phyloP scores from a whole-genome alignment of 805 yeast species.

The Candida tammaniensis region DNA sequence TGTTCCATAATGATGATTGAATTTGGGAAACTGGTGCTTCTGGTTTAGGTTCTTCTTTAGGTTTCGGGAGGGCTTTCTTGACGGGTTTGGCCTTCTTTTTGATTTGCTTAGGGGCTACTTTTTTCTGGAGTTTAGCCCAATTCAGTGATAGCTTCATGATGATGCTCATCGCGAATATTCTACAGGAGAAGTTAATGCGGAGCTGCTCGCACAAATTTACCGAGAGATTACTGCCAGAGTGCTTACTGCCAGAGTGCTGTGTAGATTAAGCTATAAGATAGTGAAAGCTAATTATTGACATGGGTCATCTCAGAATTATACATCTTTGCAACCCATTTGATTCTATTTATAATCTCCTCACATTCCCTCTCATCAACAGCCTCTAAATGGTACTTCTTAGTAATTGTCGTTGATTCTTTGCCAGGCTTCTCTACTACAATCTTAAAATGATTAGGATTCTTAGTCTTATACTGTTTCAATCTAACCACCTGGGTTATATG shows the following conservation, averaged over 20 bases:
- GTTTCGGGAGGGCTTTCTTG: background rate
- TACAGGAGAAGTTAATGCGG: no score
- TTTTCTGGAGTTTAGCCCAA: constrained; percentile 21
- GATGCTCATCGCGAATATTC: constrained; percentile 6
- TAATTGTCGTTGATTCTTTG: constrained; percentile 40
- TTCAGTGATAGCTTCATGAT: constrained; percentile 21
- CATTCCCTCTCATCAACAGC: constrained; percentile 62
- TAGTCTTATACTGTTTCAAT: constrained; percentile 67
- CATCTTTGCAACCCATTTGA: constrained; percentile 55
- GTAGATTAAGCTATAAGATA: no score
- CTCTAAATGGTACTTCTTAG: constrained; percentile 85
- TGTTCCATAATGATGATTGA: no score
- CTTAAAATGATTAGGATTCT: constrained; percentile 77
- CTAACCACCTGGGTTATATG: constrained; percentile 75
- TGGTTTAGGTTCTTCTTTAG: constrained; percentile 2
- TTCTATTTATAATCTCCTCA: constrained; percentile 70
- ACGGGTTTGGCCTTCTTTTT: constrained; percentile 1
- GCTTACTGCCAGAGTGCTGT: no score
- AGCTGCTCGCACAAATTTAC: no score
- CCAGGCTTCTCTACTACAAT: constrained; percentile 53
- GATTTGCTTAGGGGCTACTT: constrained; percentile 8
- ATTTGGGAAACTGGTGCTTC: no score
- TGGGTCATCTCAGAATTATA: constrained; percentile 29
- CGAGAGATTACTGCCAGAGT: no score
- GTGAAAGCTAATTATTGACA: background rate